Evolutionary conservation across 2,329 filamentous ascomycete species (phyloP).

Genomic region (Chrysoporthe deuterocubensis): DNA sequence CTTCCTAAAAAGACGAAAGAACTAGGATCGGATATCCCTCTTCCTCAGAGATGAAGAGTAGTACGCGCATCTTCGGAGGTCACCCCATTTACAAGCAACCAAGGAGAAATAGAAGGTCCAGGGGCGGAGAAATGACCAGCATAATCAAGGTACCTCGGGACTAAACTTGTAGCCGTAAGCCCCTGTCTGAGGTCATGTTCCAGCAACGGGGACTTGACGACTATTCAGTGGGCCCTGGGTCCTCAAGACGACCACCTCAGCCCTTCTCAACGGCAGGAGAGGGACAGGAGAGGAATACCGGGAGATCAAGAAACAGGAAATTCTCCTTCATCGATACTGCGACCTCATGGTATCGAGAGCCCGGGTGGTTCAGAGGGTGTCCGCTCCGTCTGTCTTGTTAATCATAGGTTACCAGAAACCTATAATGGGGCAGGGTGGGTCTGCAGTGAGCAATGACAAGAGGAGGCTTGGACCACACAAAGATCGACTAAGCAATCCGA

Average conservation of each 20-base stretch:
- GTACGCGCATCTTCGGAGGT: not conserved
- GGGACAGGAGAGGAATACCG: not conserved
- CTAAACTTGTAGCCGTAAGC: not conserved
- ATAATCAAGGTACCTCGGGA: too few relatives aligned
- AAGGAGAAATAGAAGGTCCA: too few relatives aligned
- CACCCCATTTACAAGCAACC: too few relatives aligned
- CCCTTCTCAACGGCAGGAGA: not conserved
- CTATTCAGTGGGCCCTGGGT: not conserved
- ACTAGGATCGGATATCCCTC: not conserved
- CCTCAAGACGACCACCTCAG: not conserved
- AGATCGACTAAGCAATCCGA: not conserved
- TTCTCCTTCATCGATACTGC: not conserved
- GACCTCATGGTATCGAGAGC: too few relatives aligned
- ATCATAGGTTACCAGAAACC: not conserved
- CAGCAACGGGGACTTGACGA: not conserved
- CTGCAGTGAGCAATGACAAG: not conserved
- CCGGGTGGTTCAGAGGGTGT: not conserved
- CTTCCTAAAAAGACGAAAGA: not conserved
- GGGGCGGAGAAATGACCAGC: too few relatives aligned
- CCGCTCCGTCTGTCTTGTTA: not conserved
- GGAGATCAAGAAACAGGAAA: too few relatives aligned
- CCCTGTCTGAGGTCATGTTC: not conserved
- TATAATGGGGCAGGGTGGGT: not conserved
- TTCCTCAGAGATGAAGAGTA: not conserved
- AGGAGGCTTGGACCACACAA: not conserved